phyloP scores from a whole-genome alignment of 2,329 filamentous ascomycete species.

The Cladosporium sp. region DNA sequence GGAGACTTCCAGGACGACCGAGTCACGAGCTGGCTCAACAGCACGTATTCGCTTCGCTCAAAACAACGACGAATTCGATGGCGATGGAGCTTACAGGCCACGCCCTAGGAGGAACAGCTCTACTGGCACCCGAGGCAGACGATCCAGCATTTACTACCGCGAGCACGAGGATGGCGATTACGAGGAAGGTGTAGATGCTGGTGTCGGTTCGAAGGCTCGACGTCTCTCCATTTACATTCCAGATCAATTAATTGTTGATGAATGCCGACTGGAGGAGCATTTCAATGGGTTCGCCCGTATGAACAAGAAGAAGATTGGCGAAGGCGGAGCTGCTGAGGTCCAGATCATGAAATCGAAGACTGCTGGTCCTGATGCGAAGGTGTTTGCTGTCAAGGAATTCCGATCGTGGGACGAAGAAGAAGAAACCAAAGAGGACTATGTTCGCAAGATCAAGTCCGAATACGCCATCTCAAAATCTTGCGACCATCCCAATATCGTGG shows the following conservation, averaged over 20 bases:
- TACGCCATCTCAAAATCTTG: slow-evolving; percentile 84
- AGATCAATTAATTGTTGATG: slow-evolving; percentile 34
- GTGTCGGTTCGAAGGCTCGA: slow-evolving; percentile 38
- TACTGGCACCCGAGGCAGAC: slow-evolving; percentile 29
- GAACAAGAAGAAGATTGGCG: slow-evolving; percentile 73
- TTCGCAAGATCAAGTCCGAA: slow-evolving; percentile 88
- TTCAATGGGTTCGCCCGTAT: slow-evolving; percentile 68
- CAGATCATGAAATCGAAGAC: slow-evolving; percentile 76
- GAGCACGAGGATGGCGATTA: slow-evolving; percentile 30
- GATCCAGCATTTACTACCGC: slow-evolving; percentile 35
- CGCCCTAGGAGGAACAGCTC: slow-evolving; percentile 30
- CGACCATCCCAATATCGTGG: slow-evolving; percentile 83
- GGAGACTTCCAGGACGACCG: slow-evolving; percentile 3
- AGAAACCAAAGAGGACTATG: slow-evolving; percentile 67
- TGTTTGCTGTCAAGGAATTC: slow-evolving; percentile 88
- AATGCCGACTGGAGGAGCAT: slow-evolving; percentile 46
- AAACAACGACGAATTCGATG: background rate
- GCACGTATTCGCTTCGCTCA: slow-evolving; percentile 16
- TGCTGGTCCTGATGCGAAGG: slow-evolving; percentile 50
- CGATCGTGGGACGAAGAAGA: slow-evolving; percentile 70
- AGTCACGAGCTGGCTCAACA: slow-evolving; percentile 7
- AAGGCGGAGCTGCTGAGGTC: slow-evolving; percentile 80
- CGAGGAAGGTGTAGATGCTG: slow-evolving; percentile 33
- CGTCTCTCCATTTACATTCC: slow-evolving; percentile 35
- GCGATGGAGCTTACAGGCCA: slow-evolving; percentile 6